phyloP scores from a whole-genome alignment of 1,139 yeast species.

The Geotrichum fermentans region DNA sequence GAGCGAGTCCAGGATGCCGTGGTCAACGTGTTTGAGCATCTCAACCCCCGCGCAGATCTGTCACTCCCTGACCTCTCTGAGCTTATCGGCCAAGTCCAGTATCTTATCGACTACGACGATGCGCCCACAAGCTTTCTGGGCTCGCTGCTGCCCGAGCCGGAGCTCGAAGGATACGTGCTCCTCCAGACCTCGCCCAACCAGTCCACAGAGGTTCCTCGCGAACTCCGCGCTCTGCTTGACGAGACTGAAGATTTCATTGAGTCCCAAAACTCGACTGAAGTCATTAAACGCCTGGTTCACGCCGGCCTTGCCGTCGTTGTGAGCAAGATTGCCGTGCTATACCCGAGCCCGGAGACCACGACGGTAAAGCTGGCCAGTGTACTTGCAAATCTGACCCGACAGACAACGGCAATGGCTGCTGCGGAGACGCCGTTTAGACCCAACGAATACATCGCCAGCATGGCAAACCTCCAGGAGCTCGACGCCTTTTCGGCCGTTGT shows the following conservation, averaged over 20 bases:
- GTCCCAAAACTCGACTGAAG: conserved; percentile 42
- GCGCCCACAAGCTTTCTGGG: conserved; percentile 28
- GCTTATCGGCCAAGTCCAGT: conserved; percentile 44
- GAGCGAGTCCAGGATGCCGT: conserved; percentile 56
- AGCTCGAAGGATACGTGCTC: conserved; percentile 39
- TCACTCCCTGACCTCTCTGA: conserved; percentile 55
- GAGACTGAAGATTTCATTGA: conserved; percentile 51
- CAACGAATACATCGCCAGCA: conserved; percentile 46
- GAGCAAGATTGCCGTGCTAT: conserved; percentile 27
- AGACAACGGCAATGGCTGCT: conserved; percentile 48
- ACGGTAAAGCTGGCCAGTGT: conserved; percentile 58
- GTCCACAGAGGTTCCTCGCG: conserved; percentile 24
- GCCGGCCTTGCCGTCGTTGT: conserved; percentile 34
- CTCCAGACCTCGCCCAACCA: conserved; percentile 31
- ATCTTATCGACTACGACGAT: conserved; percentile 36
- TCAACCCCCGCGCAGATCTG: conserved; percentile 71
- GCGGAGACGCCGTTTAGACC: conserved; percentile 46
- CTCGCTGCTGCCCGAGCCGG: conserved; percentile 41
- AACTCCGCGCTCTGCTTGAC: conserved; percentile 38
- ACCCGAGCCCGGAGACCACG: conserved; percentile 23
- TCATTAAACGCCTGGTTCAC: conserved; percentile 39
- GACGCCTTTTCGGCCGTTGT: conserved; percentile 89
- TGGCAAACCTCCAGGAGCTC: conserved; percentile 54
- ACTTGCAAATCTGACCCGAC: conserved; percentile 63
- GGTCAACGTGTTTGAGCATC: conserved; percentile 50